Conservation (phyloP, 2,329 filamentous ascomycete genomes). For the Amauroascus verrucosus region DNA sequence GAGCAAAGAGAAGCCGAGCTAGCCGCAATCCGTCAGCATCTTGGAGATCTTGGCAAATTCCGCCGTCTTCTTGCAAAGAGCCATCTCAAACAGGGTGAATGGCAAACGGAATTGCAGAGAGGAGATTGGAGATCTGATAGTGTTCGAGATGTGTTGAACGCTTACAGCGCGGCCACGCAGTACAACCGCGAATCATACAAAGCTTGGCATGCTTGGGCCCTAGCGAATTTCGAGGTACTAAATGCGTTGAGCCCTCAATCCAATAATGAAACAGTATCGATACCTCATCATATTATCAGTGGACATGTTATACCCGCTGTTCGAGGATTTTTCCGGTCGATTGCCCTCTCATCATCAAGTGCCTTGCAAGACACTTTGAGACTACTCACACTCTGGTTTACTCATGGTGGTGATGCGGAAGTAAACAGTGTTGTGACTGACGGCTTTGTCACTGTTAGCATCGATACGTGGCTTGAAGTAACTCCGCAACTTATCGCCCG, state of each 20-base stretch:
- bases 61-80: constrained; percentile 78
- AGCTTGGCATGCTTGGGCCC: constrained; percentile 96
- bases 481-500: constrained; percentile 94
- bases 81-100: constrained; percentile 92
- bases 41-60: constrained; percentile 46
- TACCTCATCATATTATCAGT: constrained; percentile 59
- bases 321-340: constrained; percentile 94
- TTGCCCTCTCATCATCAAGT: constrained; percentile 79
- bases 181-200: constrained; percentile 97
- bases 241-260: constrained; percentile 62
- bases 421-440: constrained; percentile 83
- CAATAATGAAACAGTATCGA: constrained; percentile 45
- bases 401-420: constrained; percentile 76
- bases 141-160: constrained; percentile 78
- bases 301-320: constrained; percentile 92
- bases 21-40: constrained; percentile 30
- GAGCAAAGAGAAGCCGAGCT: constrained; percentile 34
- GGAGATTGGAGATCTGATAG: constrained; percentile 82
- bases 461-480: constrained; percentile 97
- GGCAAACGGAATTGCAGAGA: constrained; percentile 76
- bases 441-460: constrained; percentile 80
- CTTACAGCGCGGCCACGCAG: constrained; percentile 82
- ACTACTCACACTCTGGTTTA: constrained; percentile 90
- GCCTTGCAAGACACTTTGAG: constrained; percentile 92
- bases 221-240: constrained; percentile 97